Base-by-base conservation (phyloP, 1,284 basidiomycete genomes). In the Apiotrichum gamsii region DNA sequence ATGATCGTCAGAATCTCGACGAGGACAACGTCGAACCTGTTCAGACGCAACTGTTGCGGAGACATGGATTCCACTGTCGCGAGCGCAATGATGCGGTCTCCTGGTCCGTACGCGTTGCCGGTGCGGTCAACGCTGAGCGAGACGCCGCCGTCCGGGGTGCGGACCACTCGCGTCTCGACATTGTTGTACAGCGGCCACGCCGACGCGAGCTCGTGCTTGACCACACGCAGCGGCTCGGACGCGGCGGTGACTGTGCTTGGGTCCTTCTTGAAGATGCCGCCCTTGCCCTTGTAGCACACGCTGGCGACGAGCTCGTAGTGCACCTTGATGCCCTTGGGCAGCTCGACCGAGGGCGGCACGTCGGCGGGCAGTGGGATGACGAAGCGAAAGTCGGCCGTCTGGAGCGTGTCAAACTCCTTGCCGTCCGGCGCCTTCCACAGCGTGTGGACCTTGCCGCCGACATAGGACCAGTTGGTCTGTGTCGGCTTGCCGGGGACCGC, bases 181-280 rank as follows among this genome's bases (percentile, higher is more conserved):
- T 85, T 82, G 43, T 82, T 80, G 67, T 90, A 91, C 35, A 89
- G 77, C 0, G 88, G 88, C 89, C 89, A 93, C 3, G 85, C 83
- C 3, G 87, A 85, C 58, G 90, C 87, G 8, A 90, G 72, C 54
- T 91, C 89, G 62, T 91, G 87, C 69, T 91, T 91, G 74, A 87
- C 84, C 59, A 93, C 85, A 51, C 82, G 80, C 42, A 93, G 82
- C 5, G 77, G 72, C 33, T 85, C 79, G 24, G 78, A 75, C 13
- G 80, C 77, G 15, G 81, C 79, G 35, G 80, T 70, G 73, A 52
- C 78, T 69, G 30, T 80, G 74, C 73, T 84, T 80, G 62, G 79
- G 76, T 65, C 84, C 54, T 70, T 82, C 38, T 85, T 84, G 56
- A 91, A 78, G 62, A 88, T 81, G 4, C 83, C 82, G 64, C 83